Conservation (phyloP, 208 protist genomes). For the Acanthamoeba triangularis region DNA sequence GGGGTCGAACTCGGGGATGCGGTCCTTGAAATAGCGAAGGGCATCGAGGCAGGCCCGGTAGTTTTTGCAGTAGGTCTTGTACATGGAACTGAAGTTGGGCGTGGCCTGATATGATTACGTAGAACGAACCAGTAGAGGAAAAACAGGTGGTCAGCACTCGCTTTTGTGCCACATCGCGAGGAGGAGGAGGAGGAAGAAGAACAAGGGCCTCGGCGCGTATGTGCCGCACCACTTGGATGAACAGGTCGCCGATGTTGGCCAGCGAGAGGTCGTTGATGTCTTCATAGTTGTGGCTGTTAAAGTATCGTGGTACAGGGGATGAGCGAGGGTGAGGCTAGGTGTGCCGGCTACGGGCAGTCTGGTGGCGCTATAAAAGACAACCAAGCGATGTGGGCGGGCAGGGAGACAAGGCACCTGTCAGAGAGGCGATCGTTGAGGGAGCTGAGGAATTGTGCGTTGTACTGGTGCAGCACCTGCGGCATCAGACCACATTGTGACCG, state of each 20-base stretch:
- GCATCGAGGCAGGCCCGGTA: constrained; percentile 36
- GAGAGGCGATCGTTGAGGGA: constrained; percentile 29
- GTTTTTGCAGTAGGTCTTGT: constrained; percentile 60
- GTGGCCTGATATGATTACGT: neutral
- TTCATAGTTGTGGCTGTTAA: neutral
- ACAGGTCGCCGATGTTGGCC: constrained; percentile 51
- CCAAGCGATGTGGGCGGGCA: neutral
- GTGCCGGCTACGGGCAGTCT: too few species aligned
- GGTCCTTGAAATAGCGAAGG: constrained; percentile 38
- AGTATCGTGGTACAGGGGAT: neutral
- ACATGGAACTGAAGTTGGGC: constrained; percentile 14
- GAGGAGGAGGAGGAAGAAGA: neutral
- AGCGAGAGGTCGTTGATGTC: constrained; percentile 40
- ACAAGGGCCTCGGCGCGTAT: neutral
- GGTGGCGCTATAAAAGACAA: neutral
- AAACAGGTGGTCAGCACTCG: too few species aligned
- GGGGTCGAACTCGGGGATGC: constrained; percentile 41
- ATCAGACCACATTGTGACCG: neutral
- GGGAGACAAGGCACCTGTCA: neutral
- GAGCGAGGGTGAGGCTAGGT: neutral
- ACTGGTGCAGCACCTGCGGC: neutral
- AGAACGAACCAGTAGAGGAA: neutral
- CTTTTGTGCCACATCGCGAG: too few species aligned
- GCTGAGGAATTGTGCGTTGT: constrained; percentile 40
- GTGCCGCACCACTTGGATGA: constrained; percentile 35